Base-by-base conservation (phyloP, 345 rosid species). In the Pugionium dolabratum region DNA sequence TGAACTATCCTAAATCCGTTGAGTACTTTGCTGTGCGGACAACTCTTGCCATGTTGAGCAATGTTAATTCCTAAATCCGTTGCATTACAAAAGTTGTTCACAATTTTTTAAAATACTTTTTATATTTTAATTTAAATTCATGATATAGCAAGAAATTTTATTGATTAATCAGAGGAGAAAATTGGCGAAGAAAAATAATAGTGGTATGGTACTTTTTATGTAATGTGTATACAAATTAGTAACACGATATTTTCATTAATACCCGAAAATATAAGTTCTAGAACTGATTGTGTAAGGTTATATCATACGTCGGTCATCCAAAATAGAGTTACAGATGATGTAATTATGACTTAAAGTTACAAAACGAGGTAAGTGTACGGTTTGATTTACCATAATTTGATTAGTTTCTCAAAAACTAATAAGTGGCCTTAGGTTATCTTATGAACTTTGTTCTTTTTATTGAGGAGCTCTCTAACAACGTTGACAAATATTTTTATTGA, bases 301-400 rank as follows among this genome's bases (percentile, higher is more conserved):
- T 33, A 34, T n/a, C n/a, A 70, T 29, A 62, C 68, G 62, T 33
- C 36, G 36, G 36, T 71, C 43, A 31, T 51, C 50, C 69, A 54
- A 62, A 47, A 54, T 44, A 36, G 47, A 28, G 48, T 61, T 53
- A 53, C 35, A 11, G 31, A 53, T 34, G 74, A 60, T 28, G 31
- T 53, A 43, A 42, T 11, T 59, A 41, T 69, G 53, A 69, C 27
- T 26, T 44, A 28, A 69, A 60, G 74, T 52, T 51, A 60, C 53
- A 53, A 48, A 70, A 31, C 34, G 3, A 44, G 63, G 11, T 62
- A 26, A 48, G n/a, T 40, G 10, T 41, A 64, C 64, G 54, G 40
- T 64, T 64, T 49, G 34, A 57, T 41, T 41, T 49, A 57, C 65
- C 65, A 64, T 64, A 56, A 8, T 48, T 56, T 36, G 53, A 64